These are phyloP conservation scores for Medakamo hakoo DNA, from an alignment of 139 green algal genomes.

Conservation along the genomic window DNA sequence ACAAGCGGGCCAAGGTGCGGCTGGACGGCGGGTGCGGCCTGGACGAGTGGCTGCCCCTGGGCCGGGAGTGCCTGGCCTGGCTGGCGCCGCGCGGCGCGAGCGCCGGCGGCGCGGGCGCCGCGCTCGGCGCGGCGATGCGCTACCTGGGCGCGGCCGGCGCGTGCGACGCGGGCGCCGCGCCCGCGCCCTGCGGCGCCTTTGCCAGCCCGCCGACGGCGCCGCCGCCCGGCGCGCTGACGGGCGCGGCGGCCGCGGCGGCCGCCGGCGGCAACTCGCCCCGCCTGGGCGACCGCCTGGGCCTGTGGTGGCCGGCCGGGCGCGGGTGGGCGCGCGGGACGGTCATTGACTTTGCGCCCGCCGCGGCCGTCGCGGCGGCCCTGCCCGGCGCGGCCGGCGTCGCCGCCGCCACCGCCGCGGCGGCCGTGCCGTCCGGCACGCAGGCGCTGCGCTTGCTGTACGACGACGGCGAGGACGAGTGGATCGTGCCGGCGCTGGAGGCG, in stretches of 20 bases:
- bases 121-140: not conserved
- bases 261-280: too few species aligned
- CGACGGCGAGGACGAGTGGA: conserved; percentile 57
- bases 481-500: conserved; percentile 30
- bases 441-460: conserved; percentile 24
- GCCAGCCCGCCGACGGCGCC: not conserved
- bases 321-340: not conserved
- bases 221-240: not conserved
- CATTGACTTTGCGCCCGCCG: not conserved
- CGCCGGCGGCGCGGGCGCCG: conserved; percentile 2
- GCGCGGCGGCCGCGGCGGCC: not conserved
- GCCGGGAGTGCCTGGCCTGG: conserved; percentile 20
- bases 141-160: conserved; percentile 3
- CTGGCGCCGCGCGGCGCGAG: conserved; percentile 7
- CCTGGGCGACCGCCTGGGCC: not conserved
- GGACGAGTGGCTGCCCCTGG: conserved; percentile 33
- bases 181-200: not conserved
- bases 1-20: conserved; percentile 30
- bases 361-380: not conserved
- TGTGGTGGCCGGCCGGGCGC: not conserved
- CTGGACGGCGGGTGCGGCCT: conserved; percentile 55
- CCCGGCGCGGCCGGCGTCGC: conserved; percentile 1
- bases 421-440: not conserved
- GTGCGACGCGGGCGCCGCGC: not conserved
- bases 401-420: conserved; percentile 5